Evolutionary conservation across 306 rosid genomes (phyloP).

Genomic region (Citrullus colocynthis): DNA sequence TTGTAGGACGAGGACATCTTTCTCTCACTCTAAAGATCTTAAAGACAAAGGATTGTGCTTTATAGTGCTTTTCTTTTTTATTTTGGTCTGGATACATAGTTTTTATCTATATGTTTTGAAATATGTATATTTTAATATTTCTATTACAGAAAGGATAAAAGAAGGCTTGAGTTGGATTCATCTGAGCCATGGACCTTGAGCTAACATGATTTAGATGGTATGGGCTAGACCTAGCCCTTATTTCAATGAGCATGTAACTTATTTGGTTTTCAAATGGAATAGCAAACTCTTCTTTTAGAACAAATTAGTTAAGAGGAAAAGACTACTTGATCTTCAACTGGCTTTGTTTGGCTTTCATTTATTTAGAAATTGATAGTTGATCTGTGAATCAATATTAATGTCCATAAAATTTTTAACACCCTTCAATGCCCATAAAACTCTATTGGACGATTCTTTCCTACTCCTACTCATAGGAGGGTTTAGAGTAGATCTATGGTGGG

Average conservation of each 20-base stretch:
- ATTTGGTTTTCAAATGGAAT: not conserved
- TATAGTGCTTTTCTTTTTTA: not conserved
- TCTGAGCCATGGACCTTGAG: not conserved
- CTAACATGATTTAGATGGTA: not conserved
- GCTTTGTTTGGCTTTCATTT: not conserved
- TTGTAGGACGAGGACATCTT: not conserved
- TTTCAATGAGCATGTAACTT: not conserved
- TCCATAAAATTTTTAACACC: not conserved
- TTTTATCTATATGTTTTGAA: too few species aligned
- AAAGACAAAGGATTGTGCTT: not conserved
- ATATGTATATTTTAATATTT: not conserved
- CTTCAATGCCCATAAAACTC: not conserved
- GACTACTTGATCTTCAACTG: not conserved
- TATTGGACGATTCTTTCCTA: not conserved
- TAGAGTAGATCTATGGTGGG: not conserved
- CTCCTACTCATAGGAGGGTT: not conserved
- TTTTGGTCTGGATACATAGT: not conserved
- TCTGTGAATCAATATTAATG: not conserved
- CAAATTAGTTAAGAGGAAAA: not conserved
- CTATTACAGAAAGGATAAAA: not conserved
- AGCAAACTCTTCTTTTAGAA: not conserved
- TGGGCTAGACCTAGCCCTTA: not conserved
- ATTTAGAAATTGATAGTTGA: not conserved
- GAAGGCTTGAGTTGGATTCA: not conserved
- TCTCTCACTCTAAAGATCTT: not conserved